phyloP scores from a whole-genome alignment of 2,329 filamentous ascomycete species.

The Chrysoporthe puriensis region DNA sequence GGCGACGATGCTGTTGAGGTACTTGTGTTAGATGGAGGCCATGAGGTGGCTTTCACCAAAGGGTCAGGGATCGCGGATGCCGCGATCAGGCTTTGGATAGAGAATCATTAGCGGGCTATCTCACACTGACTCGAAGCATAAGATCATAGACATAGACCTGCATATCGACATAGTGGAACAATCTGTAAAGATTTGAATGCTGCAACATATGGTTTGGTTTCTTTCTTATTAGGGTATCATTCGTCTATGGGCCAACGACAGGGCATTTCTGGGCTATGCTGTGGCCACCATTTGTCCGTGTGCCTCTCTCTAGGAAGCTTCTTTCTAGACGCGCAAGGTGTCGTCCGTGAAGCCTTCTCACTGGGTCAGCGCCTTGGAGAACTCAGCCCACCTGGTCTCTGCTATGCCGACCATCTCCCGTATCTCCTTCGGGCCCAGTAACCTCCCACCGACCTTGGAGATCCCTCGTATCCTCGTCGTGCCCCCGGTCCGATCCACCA shows the following conservation, averaged over 20 bases:
- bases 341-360: neutral
- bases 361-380: conserved; percentile 44
- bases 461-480: conserved; percentile 67
- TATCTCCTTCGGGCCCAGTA: conserved; percentile 67
- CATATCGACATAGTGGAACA: neutral
- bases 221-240: conserved; percentile 36
- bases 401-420: conserved; percentile 62
- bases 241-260: conserved; percentile 13
- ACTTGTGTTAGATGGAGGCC: conserved; percentile 63
- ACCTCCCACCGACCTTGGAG: conserved; percentile 81
- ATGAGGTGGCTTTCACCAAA: conserved; percentile 70
- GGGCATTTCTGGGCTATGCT: neutral
- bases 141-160: neutral
- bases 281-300: too few species aligned
- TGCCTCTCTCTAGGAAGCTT: too few species aligned
- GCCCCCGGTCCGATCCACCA: conserved; percentile 67
- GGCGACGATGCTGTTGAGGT: conserved; percentile 61
- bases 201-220: neutral
- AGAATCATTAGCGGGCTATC: neutral
- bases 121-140: neutral
- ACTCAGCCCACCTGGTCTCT: conserved; percentile 66
- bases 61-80: conserved; percentile 59
- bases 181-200: neutral
- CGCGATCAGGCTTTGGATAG: conserved; percentile 41
- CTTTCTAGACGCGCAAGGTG: neutral